Percentiles rank a stretch among this genome's conserved stretches.
phyloP scores from a whole-genome alignment of 2,329 filamentous ascomycete species.

The Penicillium sp. region DNA sequence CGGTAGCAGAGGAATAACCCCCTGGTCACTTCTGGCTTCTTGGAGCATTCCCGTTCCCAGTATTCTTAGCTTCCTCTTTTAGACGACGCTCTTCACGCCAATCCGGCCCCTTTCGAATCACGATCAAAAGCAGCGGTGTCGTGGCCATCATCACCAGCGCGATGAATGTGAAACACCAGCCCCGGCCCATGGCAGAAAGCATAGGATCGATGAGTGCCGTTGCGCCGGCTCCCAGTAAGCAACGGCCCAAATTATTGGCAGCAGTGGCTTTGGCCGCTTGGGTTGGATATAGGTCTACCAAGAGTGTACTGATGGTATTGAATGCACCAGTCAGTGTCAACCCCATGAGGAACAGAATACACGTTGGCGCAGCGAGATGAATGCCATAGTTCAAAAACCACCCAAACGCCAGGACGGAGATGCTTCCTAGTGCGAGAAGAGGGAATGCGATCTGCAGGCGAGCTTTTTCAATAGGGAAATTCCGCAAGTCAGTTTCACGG shows the following conservation, averaged over 20 bases:
- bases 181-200: slow-evolving; percentile 30
- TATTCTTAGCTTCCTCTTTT: slow-evolving; percentile 22
- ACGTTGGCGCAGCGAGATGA: slow-evolving; percentile 35
- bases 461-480: slow-evolving; percentile 45
- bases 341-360: slow-evolving; percentile 40
- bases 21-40: slow-evolving; percentile 1
- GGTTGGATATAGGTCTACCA: slow-evolving; percentile 45
- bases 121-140: slow-evolving; percentile 41
- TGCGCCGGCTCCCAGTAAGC: slow-evolving; percentile 43
- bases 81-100: slow-evolving; percentile 44
- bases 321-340: slow-evolving; percentile 41
- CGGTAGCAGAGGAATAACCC: neutral
- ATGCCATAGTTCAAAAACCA: slow-evolving; percentile 38
- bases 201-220: slow-evolving; percentile 45
- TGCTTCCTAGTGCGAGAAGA: slow-evolving; percentile 29
- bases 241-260: slow-evolving; percentile 44
- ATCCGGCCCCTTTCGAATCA: slow-evolving; percentile 39
- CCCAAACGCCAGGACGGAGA: slow-evolving; percentile 39
- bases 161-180: slow-evolving; percentile 41
- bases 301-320: slow-evolving; percentile 46
- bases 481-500: slow-evolving; percentile 34
- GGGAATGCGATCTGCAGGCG: slow-evolving; percentile 42
- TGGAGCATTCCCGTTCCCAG: neutral
- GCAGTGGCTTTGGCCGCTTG: slow-evolving; percentile 43
- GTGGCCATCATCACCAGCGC: slow-evolving; percentile 37